These are phyloP conservation scores for Pythium sp. DNA, from an alignment of 352 stramenopile genomes.

Conservation along the genomic window DNA sequence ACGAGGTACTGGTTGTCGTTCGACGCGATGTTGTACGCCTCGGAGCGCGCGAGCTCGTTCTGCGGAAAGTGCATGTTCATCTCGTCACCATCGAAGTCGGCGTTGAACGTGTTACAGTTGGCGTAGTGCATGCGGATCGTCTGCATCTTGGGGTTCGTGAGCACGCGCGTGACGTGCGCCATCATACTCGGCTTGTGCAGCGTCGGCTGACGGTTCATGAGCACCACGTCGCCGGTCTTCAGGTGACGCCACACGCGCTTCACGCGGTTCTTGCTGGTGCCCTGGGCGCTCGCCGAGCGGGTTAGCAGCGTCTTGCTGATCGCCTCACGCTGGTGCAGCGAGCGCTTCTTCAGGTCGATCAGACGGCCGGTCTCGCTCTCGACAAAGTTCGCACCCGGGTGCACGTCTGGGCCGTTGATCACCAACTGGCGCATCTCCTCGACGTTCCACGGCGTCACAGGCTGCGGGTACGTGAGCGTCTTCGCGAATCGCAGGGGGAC, in stretches of 20 bases:
- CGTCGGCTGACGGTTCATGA: constrained; percentile 99
- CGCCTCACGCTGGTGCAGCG: constrained; percentile 91
- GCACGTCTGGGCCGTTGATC: constrained; percentile 93
- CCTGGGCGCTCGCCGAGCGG: constrained; percentile 74
- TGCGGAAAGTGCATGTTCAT: constrained; percentile 99
- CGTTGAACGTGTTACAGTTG: constrained; percentile 99
- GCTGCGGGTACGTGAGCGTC: constrained; percentile 97
- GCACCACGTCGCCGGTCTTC: constrained; percentile 96
- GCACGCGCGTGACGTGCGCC: constrained; percentile 97
- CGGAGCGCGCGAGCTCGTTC: constrained; percentile 96
- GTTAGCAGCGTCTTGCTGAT: constrained; percentile 95
- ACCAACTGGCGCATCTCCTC: constrained; percentile 96
- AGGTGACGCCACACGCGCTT: constrained; percentile 98
- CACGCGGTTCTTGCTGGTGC: constrained; percentile 82
- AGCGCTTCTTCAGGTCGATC: constrained; percentile 94
- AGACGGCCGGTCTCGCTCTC: constrained; percentile 93
- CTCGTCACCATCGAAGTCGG: constrained; percentile 99
- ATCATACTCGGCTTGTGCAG: constrained; percentile 99
- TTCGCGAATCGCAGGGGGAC: constrained; percentile 98
- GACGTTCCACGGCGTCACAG: constrained; percentile 98
- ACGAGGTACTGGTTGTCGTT: constrained; percentile 99
- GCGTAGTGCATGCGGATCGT: constrained; percentile 99
- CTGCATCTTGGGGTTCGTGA: constrained; percentile 96
- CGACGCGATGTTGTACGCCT: constrained; percentile 97
- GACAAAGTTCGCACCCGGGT: constrained; percentile 98